phyloP scores from a whole-genome alignment of 768 basidiomycete genomes.

The Trametopsis cervina region DNA sequence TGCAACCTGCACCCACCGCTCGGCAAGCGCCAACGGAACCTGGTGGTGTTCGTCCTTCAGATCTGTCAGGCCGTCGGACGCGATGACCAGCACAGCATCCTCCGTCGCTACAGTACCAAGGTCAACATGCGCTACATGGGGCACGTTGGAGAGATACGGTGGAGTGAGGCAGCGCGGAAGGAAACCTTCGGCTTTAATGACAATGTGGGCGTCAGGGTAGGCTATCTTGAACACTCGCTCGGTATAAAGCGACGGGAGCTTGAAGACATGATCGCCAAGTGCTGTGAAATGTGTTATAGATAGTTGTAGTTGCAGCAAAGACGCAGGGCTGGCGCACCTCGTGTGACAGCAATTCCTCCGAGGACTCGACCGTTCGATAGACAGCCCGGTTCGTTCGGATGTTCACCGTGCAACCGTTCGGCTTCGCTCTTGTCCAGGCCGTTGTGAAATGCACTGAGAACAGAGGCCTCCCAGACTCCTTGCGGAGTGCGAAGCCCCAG shows the following conservation, averaged over 20 bases:
- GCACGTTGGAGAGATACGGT: conserved; percentile 42
- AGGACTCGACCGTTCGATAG: conserved; percentile 40
- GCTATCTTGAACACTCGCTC: conserved; percentile 38
- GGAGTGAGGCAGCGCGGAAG: conserved; percentile 41
- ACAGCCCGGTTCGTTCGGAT: conserved; percentile 39
- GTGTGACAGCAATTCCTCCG: conserved; percentile 49
- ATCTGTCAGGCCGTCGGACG: conserved; percentile 47
- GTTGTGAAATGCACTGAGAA: conserved; percentile 46
- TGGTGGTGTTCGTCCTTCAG: conserved; percentile 30
- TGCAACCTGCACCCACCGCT: conserved; percentile 30
- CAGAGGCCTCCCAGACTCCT: conserved; percentile 31
- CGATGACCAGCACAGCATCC: conserved; percentile 35
- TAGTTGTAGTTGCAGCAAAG: background rate
- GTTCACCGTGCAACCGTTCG: conserved; percentile 33
- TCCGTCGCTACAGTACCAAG: conserved; percentile 22
- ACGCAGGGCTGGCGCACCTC: conserved; percentile 31
- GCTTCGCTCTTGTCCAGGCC: conserved; percentile 37
- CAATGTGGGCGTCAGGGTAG: conserved; percentile 14
- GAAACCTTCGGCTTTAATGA: conserved; percentile 23
- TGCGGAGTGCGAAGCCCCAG: conserved; percentile 30
- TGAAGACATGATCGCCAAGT: conserved; percentile 48
- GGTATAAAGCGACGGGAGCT: conserved; percentile 42
- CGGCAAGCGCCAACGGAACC: conserved; percentile 13
- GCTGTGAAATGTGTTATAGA: conserved; percentile 26
- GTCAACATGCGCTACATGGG: conserved; percentile 37